Evolutionary conservation across 176 grass and related monocot species (phyloP).

Genomic region (Eragrostis curvula): DNA sequence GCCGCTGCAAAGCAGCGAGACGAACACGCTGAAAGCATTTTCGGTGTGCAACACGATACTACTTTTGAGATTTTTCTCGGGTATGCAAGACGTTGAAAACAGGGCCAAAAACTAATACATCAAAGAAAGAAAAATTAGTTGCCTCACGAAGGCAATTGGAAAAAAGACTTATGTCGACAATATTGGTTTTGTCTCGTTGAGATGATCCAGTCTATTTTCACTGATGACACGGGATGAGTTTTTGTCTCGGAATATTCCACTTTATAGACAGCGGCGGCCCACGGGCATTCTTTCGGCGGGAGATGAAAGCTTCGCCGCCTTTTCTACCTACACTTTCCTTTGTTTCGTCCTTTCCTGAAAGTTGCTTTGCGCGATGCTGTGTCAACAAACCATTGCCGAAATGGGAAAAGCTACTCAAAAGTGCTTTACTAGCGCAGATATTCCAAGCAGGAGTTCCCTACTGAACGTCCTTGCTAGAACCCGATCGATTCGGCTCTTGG

Average conservation of each 20-base stretch:
- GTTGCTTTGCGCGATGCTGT: neutral
- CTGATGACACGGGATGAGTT: neutral
- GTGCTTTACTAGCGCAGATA: neutral
- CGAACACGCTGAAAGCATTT: too few species aligned
- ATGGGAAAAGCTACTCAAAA: slow-evolving; percentile 6
- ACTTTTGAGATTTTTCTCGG: too few species aligned
- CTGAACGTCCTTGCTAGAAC: neutral
- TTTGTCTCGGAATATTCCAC: neutral
- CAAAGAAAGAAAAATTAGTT: too few species aligned
- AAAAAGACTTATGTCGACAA: too few species aligned
- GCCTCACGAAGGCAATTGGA: too few species aligned
- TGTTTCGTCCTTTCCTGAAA: neutral
- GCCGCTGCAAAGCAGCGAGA: too few species aligned
- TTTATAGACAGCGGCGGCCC: neutral
- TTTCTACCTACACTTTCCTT: neutral
- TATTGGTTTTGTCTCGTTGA: too few species aligned
- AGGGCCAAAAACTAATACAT: too few species aligned
- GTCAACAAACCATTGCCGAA: neutral
- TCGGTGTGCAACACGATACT: too few species aligned
- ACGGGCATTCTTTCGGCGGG: slow-evolving; percentile 14
- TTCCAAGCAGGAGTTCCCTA: neutral
- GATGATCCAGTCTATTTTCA: neutral
- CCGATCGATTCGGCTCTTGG: neutral
- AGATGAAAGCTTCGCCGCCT: neutral
- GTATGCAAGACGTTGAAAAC: too few species aligned